Percentiles rank a stretch among this genome's conserved stretches.
These are phyloP conservation scores for Erythrophleum fordii DNA, from an alignment of 306 rosid species.

Conservation along the genomic window DNA sequence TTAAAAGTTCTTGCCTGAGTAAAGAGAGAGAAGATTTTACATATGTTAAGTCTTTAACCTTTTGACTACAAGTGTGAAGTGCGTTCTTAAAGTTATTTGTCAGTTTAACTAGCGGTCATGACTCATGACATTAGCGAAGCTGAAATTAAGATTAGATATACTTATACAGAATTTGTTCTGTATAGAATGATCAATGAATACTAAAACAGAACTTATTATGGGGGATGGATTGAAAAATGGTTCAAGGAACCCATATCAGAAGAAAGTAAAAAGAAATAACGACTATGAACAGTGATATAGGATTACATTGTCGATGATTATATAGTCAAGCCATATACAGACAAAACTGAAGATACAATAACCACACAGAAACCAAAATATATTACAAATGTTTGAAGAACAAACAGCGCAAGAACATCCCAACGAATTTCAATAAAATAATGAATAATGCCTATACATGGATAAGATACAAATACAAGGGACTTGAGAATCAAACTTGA, in stretches of 20 bases:
- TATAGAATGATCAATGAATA: background rate
- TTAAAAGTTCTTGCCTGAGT: background rate
- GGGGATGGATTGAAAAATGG: background rate
- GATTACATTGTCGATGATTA: background rate
- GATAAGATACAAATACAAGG: constrained; percentile 36
- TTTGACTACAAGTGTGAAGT: background rate
- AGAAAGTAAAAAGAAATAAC: background rate
- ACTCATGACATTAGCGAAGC: no score
- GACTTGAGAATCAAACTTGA: constrained; percentile 35
- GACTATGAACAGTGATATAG: background rate
- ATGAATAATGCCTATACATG: constrained; percentile 48
- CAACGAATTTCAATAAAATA: constrained; percentile 29
- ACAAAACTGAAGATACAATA: background rate
- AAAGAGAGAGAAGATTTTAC: background rate
- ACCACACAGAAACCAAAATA: constrained; percentile 28
- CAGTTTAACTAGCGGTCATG: no score
- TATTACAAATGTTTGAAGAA: constrained; percentile 11
- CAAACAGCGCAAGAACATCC: background rate
- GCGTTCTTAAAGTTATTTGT: background rate
- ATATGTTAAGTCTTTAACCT: background rate
- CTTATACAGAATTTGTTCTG: background rate
- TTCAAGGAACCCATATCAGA: background rate
- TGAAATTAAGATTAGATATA: no score
- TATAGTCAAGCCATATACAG: background rate
- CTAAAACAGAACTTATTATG: background rate